Percentiles rank a stretch among this genome's conserved stretches.
These are phyloP conservation scores for Fusarium avenaceum DNA, from an alignment of 2,329 filamentous ascomycete species.

Conservation along the genomic window DNA sequence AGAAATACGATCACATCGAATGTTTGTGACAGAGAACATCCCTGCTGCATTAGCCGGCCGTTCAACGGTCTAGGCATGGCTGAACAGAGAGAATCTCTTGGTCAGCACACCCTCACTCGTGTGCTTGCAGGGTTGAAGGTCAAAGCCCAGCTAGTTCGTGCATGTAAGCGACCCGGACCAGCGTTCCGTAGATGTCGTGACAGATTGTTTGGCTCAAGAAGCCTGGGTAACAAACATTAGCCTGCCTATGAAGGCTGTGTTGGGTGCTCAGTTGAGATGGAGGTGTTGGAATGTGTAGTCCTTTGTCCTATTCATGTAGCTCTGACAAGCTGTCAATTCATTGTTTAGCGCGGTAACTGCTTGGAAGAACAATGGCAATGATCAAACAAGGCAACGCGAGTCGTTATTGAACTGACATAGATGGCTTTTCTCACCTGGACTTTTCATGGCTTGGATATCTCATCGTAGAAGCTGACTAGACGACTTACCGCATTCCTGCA, in stretches of 20 bases:
- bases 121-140: background rate
- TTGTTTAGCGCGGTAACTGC: background rate
- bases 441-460: background rate
- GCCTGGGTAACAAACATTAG: background rate
- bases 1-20: background rate
- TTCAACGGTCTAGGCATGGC: background rate
- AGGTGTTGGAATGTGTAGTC: background rate
- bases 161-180: background rate
- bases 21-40: background rate
- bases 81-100: background rate
- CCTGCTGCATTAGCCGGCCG: background rate
- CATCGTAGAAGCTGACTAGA: conserved; percentile 19
- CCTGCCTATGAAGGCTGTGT: background rate
- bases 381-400: too few species aligned
- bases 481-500: conserved; percentile 22
- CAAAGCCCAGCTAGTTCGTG: background rate
- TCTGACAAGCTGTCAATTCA: conserved; percentile 2
- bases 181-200: too few species aligned
- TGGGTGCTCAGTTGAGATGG: background rate
- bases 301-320: background rate
- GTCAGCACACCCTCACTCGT: conserved; percentile 6
- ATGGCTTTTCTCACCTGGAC: background rate
- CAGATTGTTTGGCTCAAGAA: background rate
- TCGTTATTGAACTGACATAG: background rate
- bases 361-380: background rate